Conservation (phyloP, 257 asterid species). For the Solanum arcanum region DNA sequence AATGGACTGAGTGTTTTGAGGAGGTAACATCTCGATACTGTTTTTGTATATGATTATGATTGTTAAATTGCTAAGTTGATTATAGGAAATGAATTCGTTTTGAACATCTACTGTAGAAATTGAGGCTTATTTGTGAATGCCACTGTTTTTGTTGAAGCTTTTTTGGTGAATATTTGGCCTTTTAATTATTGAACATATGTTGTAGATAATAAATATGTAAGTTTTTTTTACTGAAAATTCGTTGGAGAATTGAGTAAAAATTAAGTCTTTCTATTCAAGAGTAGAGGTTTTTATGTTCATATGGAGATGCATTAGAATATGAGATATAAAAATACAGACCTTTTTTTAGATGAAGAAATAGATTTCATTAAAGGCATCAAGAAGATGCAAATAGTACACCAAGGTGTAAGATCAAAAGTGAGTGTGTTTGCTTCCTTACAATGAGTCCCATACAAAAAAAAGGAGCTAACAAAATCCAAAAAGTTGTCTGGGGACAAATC, state of each 20-base stretch:
- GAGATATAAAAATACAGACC: not conserved
- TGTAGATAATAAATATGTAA: not conserved
- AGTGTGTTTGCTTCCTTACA: not conserved
- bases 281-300: not conserved
- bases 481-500: not conserved
- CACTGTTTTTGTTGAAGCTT: not conserved
- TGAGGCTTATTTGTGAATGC: not conserved
- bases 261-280: not conserved
- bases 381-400: not conserved
- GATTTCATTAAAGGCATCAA: not conserved
- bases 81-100: not conserved
- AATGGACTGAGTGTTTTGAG: slow-evolving; percentile 69
- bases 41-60: not conserved
- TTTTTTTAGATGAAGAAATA: not conserved
- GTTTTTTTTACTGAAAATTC: not conserved
- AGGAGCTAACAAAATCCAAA: not conserved
- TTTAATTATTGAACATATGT: not conserved
- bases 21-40: slow-evolving; percentile 32
- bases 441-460: not conserved
- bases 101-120: not conserved
- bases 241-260: not conserved
- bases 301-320: not conserved
- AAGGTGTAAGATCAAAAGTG: not conserved
- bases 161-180: not conserved
- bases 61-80: not conserved